Evolutionary conservation across 805 yeast genomes (phyloP).

Genomic region (Nematodospora valgi): DNA sequence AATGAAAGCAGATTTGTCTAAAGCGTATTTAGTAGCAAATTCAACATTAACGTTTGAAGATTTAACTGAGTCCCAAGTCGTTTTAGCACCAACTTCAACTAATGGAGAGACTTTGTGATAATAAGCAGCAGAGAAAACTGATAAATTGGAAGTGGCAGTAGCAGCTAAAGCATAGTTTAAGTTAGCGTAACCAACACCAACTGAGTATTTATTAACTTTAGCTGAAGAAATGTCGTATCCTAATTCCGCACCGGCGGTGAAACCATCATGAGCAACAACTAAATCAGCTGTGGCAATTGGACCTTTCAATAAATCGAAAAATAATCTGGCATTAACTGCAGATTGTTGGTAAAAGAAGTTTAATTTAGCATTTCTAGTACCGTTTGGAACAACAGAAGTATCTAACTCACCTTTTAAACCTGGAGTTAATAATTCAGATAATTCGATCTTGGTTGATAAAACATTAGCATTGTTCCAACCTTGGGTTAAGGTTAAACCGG

Average conservation of each 20-base stretch:
- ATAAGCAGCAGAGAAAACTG: conserved; percentile 91
- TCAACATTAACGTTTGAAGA: conserved; percentile 84
- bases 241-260: conserved; percentile 95
- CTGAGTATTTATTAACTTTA: conserved; percentile 88
- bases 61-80: conserved; percentile 88
- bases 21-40: conserved; percentile 90
- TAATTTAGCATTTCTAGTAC: conserved; percentile 81
- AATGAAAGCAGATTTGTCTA: conserved; percentile 84
- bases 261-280: conserved; percentile 92
- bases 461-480: conserved; percentile 97
- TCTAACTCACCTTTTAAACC: conserved; percentile 92
- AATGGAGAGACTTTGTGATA: conserved; percentile 90
- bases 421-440: conserved; percentile 87
- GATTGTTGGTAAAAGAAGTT: conserved; percentile 91
- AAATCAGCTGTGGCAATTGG: conserved; percentile 94
- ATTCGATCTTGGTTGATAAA: conserved; percentile 88
- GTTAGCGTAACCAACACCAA: conserved; percentile 90
- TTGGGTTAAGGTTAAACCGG: conserved; percentile 92
- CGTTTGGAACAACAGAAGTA: conserved; percentile 82
- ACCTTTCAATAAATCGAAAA: conserved; percentile 92
- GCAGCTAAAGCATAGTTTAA: conserved; percentile 84
- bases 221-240: conserved; percentile 95
- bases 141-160: conserved; percentile 79
- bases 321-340: conserved; percentile 88
- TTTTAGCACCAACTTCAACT: conserved; percentile 97